A percentile compares a stretch with the other conserved stretches of the same genome.
These are phyloP conservation scores for Protostelium mycophagum DNA, from an alignment of 78 protist species.

Conservation along the genomic window DNA sequence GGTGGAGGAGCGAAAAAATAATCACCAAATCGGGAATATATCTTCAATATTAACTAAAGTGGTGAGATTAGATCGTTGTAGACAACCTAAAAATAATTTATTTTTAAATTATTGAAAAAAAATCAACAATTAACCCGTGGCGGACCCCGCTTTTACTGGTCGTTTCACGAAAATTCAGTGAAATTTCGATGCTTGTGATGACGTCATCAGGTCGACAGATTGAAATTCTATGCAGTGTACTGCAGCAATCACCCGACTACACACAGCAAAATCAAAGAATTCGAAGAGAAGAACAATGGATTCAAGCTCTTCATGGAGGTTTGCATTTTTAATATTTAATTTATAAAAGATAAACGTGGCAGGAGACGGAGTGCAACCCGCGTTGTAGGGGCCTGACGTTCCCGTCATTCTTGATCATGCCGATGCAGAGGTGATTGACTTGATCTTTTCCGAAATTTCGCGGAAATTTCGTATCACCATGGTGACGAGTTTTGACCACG, in stretches of 20 bases:
- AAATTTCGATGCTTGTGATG: too few species aligned
- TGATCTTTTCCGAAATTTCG: background rate
- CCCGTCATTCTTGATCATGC: background rate
- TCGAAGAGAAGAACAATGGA: background rate
- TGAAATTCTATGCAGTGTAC: background rate
- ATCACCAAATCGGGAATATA: background rate
- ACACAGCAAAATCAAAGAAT: background rate
- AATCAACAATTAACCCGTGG: too few species aligned
- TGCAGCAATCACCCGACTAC: background rate
- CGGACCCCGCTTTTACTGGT: too few species aligned
- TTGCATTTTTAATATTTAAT: too few species aligned
- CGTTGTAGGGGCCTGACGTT: background rate
- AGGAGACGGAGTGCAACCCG: background rate
- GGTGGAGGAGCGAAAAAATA: background rate
- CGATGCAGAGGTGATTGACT: background rate
- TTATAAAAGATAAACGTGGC: too few species aligned
- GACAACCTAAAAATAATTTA: too few species aligned
- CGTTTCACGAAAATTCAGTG: too few species aligned
- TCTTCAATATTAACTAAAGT: background rate
- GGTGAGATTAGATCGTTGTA: background rate
- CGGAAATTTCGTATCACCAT: too few species aligned
- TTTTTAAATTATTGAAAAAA: background rate
- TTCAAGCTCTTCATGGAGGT: background rate
- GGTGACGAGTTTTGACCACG: too few species aligned
- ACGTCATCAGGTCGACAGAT: background rate